A percentile compares a stretch with the other conserved stretches of the same genome.
Evolutionary conservation across 2,329 filamentous ascomycete species (phyloP).

Genomic region (Penicillium sp.): DNA sequence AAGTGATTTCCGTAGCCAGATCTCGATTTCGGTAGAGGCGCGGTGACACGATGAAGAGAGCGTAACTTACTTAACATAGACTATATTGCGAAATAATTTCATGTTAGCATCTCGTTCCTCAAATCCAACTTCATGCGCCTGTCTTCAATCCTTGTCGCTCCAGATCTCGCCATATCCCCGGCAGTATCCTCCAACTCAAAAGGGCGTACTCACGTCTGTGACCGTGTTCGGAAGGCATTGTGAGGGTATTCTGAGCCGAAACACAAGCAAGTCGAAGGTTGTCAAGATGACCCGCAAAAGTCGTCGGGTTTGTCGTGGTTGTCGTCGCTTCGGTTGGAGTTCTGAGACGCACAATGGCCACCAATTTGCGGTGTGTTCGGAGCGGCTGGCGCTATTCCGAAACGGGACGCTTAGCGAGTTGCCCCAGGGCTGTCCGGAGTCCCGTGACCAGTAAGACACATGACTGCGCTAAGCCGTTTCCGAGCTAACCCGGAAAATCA

Average conservation of each 20-base stretch:
- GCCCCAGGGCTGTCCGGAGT: slow-evolving; percentile 40
- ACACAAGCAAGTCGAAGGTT: slow-evolving; percentile 48
- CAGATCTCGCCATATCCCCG: neutral
- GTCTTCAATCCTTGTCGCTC: neutral
- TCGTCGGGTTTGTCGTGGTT: slow-evolving; percentile 49
- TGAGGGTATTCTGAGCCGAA: slow-evolving; percentile 59
- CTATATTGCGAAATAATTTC: slow-evolving; percentile 51
- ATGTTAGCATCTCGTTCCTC: slow-evolving; percentile 35
- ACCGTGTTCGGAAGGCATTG: slow-evolving; percentile 86
- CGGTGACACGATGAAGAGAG: slow-evolving; percentile 29
- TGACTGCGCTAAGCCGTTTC: slow-evolving; percentile 25
- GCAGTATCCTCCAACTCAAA: slow-evolving; percentile 3
- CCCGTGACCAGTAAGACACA: slow-evolving; percentile 6
- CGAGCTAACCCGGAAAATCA: slow-evolving; percentile 12
- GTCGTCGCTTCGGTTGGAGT: slow-evolving; percentile 46
- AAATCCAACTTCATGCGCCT: neutral
- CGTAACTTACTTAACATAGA: slow-evolving; percentile 85
- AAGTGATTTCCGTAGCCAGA: slow-evolving; percentile 12
- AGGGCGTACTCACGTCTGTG: slow-evolving; percentile 76
- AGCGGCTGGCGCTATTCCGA: slow-evolving; percentile 40
- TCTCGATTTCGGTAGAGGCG: slow-evolving; percentile 23
- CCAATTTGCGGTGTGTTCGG: slow-evolving; percentile 45
- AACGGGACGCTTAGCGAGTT: slow-evolving; percentile 44
- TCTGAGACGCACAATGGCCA: slow-evolving; percentile 41
- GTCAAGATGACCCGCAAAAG: slow-evolving; percentile 48